Evolutionary conservation across 192 early-diverging fungal species (phyloP), one percentile per base, ranked within the genome.

Genomic region (Radiomyces spectabilis): DNA sequence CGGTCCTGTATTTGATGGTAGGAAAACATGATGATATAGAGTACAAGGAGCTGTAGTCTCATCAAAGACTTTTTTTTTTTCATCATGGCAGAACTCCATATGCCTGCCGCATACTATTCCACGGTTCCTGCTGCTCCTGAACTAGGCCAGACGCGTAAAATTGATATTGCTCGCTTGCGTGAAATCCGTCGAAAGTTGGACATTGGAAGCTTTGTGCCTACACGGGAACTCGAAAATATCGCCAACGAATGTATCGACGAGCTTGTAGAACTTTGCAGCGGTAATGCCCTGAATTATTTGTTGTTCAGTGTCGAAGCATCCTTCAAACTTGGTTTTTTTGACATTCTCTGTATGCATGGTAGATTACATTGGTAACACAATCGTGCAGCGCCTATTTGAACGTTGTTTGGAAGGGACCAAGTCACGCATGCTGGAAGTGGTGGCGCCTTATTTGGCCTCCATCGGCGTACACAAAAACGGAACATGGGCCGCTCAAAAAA

Each of bases 391-490:
- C 50, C 60, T 98, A 21, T 84, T 96, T 58, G 96, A 98, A 62
- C 80, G 86, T 30, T 81, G 84, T 37, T 55, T 65, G 31, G 83
- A 92, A 24, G 59, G 68, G 21, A 83, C 87, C 51, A 85, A 84
- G 31, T 74, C 80, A 13, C 78, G 74, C 31, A 80, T 98, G 66
- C 72, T 94, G 18, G 81, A 85, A 55, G 65, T 76, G 41, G 79
- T 97, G 38, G 79, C 84, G 0, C 89, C 91, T 13, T 80, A 94
- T 56, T 75, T 97, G 59, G 89, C 94, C 4, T 77, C 90, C 0
- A 89, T 98, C 29, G 93, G 93, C 37, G 80, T 94, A 47, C 96
- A 98, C 78, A 98, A 97, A 70, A 97, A 98, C 68, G 96, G 96
- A n/a, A 98, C 96, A 1, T 98, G 96, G 96, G 94, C 91, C 0